These are phyloP conservation scores for Teunomyces tritomae DNA, from an alignment of 805 yeast genomes.

Conservation along the genomic window DNA sequence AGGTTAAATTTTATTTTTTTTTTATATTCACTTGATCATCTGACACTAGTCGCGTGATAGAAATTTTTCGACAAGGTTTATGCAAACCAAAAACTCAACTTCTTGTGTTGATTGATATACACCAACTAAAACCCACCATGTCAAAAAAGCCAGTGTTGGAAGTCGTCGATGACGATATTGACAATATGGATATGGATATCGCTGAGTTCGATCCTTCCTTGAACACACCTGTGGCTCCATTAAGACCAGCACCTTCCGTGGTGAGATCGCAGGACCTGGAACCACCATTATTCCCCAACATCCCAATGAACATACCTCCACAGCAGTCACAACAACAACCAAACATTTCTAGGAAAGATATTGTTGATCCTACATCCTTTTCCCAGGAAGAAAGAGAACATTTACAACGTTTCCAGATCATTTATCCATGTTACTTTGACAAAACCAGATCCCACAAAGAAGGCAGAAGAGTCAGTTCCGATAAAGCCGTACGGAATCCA, in stretches of 20 bases:
- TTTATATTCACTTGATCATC: background rate
- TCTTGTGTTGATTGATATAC: background rate
- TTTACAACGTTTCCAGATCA: slow-evolving; percentile 64
- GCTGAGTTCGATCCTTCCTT: slow-evolving; percentile 79
- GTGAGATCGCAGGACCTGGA: slow-evolving; percentile 58
- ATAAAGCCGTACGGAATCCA: slow-evolving; percentile 81
- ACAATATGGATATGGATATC: slow-evolving; percentile 88
- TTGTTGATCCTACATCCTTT: slow-evolving; percentile 35
- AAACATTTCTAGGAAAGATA: slow-evolving; percentile 8
- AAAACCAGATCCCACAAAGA: slow-evolving; percentile 65
- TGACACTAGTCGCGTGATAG: background rate
- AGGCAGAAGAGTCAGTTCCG: slow-evolving; percentile 76
- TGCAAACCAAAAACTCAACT: background rate
- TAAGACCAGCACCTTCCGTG: slow-evolving; percentile 54
- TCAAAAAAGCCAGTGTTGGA: slow-evolving; percentile 64
- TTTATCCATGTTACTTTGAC: slow-evolving; percentile 95
- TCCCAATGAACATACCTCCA: slow-evolving; percentile 21
- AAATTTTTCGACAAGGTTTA: slow-evolving; percentile 1
- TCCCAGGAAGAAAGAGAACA: slow-evolving; percentile 59
- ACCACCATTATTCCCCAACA: slow-evolving; percentile 25
- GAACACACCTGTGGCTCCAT: slow-evolving; percentile 68
- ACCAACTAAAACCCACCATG: slow-evolving; percentile 12
- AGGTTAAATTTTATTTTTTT: background rate
- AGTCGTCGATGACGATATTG: slow-evolving; percentile 83
- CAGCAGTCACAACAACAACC: slow-evolving; percentile 5